A percentile compares a stretch with the other conserved stretches of the same genome.
Conservation (phyloP, 2,329 filamentous ascomycete genomes). For the Dactylellina sp. region DNA sequence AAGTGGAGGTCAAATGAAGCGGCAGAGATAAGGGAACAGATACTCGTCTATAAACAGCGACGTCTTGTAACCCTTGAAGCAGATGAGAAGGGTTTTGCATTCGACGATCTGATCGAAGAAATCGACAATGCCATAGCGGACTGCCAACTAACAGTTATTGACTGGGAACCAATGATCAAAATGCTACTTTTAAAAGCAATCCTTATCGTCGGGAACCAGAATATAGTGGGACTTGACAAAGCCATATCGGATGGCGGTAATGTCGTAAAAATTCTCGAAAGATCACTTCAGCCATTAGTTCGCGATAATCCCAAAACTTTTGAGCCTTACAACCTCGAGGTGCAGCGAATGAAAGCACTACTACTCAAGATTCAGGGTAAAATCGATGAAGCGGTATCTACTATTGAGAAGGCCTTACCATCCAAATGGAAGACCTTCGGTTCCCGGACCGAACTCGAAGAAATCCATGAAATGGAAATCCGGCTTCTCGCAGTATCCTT, state of each 20-base stretch:
- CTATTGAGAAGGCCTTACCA: constrained; percentile 39
- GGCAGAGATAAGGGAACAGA: constrained; percentile 28
- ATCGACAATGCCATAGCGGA: constrained; percentile 24
- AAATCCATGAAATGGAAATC: constrained; percentile 27
- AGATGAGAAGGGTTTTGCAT: constrained; percentile 36
- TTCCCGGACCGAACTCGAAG: constrained; percentile 15
- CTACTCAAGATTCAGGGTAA: constrained; percentile 34
- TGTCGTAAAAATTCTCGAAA: constrained; percentile 11
- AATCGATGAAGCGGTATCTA: constrained; percentile 33
- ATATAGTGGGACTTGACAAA: constrained; percentile 16
- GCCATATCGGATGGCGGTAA: constrained; percentile 5
- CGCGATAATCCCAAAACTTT: constrained; percentile 10
- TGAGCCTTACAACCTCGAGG: constrained; percentile 12
- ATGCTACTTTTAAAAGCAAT: constrained; percentile 40
- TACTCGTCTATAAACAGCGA: constrained; percentile 39
- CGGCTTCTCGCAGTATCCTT: constrained; percentile 29
- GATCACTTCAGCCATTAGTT: constrained; percentile 1
- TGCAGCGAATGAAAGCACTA: constrained; percentile 20
- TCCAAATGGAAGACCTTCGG: constrained; percentile 50
- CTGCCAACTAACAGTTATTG: neutral
- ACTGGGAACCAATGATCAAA: constrained; percentile 27
- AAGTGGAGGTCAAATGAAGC: constrained; percentile 16
- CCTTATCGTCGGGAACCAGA: constrained; percentile 29
- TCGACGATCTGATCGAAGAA: constrained; percentile 50
- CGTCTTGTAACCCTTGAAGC: constrained; percentile 27